Evolutionary conservation across 2,329 filamentous ascomycete genomes (phyloP), one percentile per base, ranked within the genome.

Genomic region (Geosmithia flava): DNA sequence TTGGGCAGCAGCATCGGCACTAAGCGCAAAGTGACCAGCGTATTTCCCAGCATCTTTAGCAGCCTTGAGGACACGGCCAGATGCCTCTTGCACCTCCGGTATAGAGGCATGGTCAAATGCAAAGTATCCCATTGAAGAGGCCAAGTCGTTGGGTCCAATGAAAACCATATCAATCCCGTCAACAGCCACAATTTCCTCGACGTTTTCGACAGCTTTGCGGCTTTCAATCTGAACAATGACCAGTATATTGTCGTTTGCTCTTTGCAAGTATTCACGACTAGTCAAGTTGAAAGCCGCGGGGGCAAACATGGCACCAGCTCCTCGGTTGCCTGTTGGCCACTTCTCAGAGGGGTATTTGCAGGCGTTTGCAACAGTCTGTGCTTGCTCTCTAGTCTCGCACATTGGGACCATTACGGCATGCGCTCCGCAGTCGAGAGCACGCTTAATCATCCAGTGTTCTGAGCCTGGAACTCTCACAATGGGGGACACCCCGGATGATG

Each of bases 131-230:
- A 63, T 55, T 1, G 53, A 59, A 3, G 55, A 49, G 11, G 56
- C 57, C 3, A 69, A 62, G 48, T 69, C 66, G 50, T 68, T 68
- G 17, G 67, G 67, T 2, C 67, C 67, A 46, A 69, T 63, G 54
- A 69, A 69, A 20, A 69, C 54, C 44, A 68, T 53, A 49, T 69
- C 67, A 2, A 70, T 62, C 5, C 67, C 67, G 2, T 62, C 59
- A 1, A 68, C 65, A 5, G 23, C 23, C 23, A 8, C 23, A 27
- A 27, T 27, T 27, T 27, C 23, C 8, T 27, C 23, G 23, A 27
- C 23, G 8, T 27, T 27, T 8, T 27, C 23, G 8, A 27, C 23
- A 8, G 23, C 23, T 8, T 27, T 27, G 4, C 23, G 23, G 23
- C 23, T 27, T 8, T 27, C 23, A 27, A 27, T 27, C 23, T 27